Evolutionary conservation across 495 filamentous ascomycete genomes (phyloP).

Genomic region (Ramalina intermedia): DNA sequence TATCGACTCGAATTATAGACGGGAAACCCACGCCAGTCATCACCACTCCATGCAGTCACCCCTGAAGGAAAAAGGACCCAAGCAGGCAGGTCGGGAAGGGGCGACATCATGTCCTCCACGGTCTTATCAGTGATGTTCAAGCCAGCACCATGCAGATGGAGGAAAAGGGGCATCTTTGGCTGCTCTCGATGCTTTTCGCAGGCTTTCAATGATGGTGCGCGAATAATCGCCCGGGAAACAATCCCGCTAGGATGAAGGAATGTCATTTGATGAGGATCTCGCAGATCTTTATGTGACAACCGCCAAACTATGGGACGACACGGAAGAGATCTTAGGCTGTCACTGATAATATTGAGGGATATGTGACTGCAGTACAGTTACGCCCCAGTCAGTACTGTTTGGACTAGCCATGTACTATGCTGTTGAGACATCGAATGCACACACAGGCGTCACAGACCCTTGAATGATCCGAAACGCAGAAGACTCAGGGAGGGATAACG

Average conservation of each 20-base stretch:
- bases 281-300: too few species aligned
- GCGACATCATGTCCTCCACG: constrained; percentile 33
- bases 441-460: too few species aligned
- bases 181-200: constrained; percentile 9
- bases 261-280: constrained; percentile 39
- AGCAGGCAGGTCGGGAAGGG: constrained; percentile 35
- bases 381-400: too few species aligned
- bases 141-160: constrained; percentile 43
- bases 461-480: too few species aligned
- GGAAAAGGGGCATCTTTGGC: constrained; percentile 26
- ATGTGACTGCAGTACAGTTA: too few species aligned
- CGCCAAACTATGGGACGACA: too few species aligned
- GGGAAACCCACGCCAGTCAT: constrained; percentile 43
- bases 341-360: too few species aligned
- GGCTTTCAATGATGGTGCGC: constrained; percentile 36
- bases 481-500: too few species aligned
- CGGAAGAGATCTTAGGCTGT: too few species aligned
- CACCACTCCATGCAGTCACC: constrained; percentile 45
- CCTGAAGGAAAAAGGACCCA: constrained; percentile 46
- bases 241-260: constrained; percentile 40
- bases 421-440: too few species aligned
- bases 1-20: background rate
- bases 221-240: constrained; percentile 47
- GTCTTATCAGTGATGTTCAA: constrained; percentile 35
- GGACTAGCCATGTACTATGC: too few species aligned